These are phyloP conservation scores for Brettanomyces bruxellensis DNA, from an alignment of 805 yeast genomes.

Conservation along the genomic window DNA sequence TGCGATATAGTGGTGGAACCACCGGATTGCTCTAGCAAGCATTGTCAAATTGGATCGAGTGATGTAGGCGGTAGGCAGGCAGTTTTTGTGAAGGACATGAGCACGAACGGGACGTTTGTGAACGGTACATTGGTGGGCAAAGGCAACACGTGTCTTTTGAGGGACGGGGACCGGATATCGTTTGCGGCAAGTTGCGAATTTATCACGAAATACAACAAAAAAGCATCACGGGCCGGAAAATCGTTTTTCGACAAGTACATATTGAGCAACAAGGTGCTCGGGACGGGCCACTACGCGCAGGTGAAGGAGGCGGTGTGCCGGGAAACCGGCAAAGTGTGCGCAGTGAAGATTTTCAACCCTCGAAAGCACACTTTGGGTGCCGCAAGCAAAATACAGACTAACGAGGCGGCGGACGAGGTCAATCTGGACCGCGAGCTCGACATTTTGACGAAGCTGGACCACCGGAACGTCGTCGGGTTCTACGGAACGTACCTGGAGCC, in stretches of 20 bases:
- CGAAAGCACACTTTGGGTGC: slow-evolving; percentile 12
- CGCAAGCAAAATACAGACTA: slow-evolving; percentile 15
- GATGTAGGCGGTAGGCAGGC: slow-evolving; percentile 28
- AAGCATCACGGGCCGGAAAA: slow-evolving; percentile 7
- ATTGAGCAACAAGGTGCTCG: slow-evolving; percentile 46
- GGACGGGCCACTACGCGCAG: slow-evolving; percentile 76
- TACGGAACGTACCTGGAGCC: slow-evolving; percentile 48
- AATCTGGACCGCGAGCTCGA: slow-evolving; percentile 57
- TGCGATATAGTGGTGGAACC: slow-evolving; percentile 42
- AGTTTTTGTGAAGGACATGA: slow-evolving; percentile 43
- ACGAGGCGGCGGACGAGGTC: slow-evolving; percentile 8
- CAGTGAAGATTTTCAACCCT: slow-evolving; percentile 61
- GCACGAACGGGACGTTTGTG: slow-evolving; percentile 60
- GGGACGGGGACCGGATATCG: slow-evolving; percentile 55
- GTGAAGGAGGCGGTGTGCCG: slow-evolving; percentile 61
- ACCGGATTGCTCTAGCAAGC: slow-evolving; percentile 55
- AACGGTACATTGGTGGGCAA: slow-evolving; percentile 47
- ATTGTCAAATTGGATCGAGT: slow-evolving; percentile 44
- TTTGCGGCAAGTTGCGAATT: slow-evolving; percentile 33
- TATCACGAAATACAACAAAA: slow-evolving; percentile 20
- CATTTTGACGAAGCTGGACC: slow-evolving; percentile 54
- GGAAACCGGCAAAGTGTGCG: slow-evolving; percentile 50
- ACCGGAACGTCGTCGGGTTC: slow-evolving; percentile 62
- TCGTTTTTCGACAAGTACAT: slow-evolving; percentile 52
- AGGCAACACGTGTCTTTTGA: slow-evolving; percentile 38